Evolutionary conservation across 2,329 filamentous ascomycete species (phyloP).

Genomic region (Fusarium staphyleae): DNA sequence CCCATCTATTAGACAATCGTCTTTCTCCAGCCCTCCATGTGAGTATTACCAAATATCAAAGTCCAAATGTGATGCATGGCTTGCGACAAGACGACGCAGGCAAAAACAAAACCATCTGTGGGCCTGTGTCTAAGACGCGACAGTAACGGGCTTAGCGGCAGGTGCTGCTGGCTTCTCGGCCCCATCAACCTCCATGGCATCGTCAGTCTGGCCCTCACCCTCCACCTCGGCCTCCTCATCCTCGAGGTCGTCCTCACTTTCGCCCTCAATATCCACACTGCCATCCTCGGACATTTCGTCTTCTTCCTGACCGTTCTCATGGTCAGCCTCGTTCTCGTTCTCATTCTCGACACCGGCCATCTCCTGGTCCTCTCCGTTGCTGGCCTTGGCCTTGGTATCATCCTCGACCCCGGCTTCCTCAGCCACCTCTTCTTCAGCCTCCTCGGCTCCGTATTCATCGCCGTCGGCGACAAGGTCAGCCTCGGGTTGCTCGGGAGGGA

Average conservation of each 20-base stretch:
- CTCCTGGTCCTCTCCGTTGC: constrained; percentile 70
- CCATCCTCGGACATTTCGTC: constrained; percentile 75
- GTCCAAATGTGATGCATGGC: constrained; percentile 22
- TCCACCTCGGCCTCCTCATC: constrained; percentile 59
- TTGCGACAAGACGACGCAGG: constrained; percentile 24
- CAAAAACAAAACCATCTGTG: constrained; percentile 14
- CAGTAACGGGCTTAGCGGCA: constrained; percentile 47
- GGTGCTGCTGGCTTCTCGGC: constrained; percentile 47
- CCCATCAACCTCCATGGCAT: constrained; percentile 60
- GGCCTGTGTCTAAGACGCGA: constrained; percentile 42
- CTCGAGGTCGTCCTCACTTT: constrained; percentile 75
- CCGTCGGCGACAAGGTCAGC: constrained; percentile 88
- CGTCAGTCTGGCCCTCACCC: constrained; percentile 45
- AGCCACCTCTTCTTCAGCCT: constrained; percentile 75
- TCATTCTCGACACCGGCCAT: constrained; percentile 74
- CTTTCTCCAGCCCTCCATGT: constrained; percentile 24
- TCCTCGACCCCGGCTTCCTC: constrained; percentile 59
- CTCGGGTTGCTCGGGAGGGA: constrained; percentile 96
- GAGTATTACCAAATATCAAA: constrained; percentile 30
- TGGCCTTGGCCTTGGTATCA: constrained; percentile 52
- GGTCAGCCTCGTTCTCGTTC: constrained; percentile 45
- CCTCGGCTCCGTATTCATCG: constrained; percentile 89
- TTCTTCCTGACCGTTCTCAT: constrained; percentile 62
- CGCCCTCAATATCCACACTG: constrained; percentile 80
- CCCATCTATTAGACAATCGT: constrained; percentile 41